Evolutionary conservation across 208 protist genomes (phyloP).

Genomic region (Leishmania braziliensis): DNA sequence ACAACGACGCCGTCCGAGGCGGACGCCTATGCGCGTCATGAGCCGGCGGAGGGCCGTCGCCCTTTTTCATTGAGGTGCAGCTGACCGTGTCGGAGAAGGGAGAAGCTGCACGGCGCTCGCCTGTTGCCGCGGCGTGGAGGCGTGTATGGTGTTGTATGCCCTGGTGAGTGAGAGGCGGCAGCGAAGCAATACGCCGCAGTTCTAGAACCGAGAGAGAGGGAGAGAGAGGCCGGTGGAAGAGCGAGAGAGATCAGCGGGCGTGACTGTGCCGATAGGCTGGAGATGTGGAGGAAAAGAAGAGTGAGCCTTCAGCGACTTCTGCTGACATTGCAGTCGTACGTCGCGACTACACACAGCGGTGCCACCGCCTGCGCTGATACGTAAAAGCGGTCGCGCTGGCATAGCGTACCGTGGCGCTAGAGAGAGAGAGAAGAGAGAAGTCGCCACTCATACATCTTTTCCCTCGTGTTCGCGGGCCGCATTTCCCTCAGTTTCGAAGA

Average conservation of each 20-base stretch:
- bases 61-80: slow-evolving; percentile 28
- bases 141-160: background rate
- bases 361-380: background rate
- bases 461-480: background rate
- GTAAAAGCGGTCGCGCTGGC: background rate
- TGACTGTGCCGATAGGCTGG: background rate
- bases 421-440: background rate
- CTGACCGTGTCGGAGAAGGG: background rate
- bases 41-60: slow-evolving; percentile 76
- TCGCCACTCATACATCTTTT: too few relatives aligned
- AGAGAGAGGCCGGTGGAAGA: background rate
- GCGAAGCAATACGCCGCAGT: background rate
- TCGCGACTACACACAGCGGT: background rate
- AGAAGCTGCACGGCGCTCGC: background rate
- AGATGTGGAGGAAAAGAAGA: background rate
- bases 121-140: too few relatives aligned
- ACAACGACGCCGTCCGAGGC: background rate
- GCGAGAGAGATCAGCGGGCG: background rate
- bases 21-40: slow-evolving; percentile 65
- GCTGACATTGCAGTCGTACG: background rate
- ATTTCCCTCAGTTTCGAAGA: too few relatives aligned
- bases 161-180: background rate
- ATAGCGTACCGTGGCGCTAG: background rate
- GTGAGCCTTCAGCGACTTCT: background rate
- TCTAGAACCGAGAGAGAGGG: background rate